These are phyloP conservation scores for Eragrostis nindensis DNA, from an alignment of 176 grass and related monocot genomes.

Conservation along the genomic window DNA sequence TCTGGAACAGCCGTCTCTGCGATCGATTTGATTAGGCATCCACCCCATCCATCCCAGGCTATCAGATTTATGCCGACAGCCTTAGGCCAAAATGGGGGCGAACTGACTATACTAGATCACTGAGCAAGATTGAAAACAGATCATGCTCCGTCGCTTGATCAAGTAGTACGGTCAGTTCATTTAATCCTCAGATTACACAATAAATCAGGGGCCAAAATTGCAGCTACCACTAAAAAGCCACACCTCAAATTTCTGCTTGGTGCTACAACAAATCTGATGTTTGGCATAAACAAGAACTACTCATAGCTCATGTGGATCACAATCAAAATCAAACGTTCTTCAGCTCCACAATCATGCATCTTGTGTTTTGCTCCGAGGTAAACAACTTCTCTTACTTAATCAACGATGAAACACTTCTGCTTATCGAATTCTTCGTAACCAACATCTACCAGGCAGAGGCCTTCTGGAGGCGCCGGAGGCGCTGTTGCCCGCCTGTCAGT, in stretches of 20 bases:
- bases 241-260: not conserved
- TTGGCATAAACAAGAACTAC: not conserved
- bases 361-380: not conserved
- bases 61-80: too few species aligned
- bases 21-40: too few species aligned
- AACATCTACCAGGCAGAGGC: slow-evolving; percentile 86
- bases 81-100: too few species aligned
- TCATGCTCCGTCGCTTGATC: not conserved
- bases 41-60: too few species aligned
- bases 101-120: too few species aligned
- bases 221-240: not conserved
- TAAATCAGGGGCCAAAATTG: not conserved
- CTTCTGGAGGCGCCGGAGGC: slow-evolving; percentile 85
- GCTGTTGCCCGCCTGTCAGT: slow-evolving; percentile 89
- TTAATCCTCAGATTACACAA: not conserved
- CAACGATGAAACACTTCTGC: slow-evolving; percentile 69
- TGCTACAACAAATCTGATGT: too few species aligned
- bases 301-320: not conserved
- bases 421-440: slow-evolving; percentile 72
- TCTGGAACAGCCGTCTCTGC: too few species aligned
- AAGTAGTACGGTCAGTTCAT: not conserved
- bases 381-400: slow-evolving; percentile 28
- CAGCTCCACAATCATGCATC: not conserved
- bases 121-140: too few species aligned
- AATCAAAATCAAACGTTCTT: not conserved